Base-by-base conservation (phyloP, 2,329 filamentous ascomycete genomes). In the Talaromyces marneffei region DNA sequence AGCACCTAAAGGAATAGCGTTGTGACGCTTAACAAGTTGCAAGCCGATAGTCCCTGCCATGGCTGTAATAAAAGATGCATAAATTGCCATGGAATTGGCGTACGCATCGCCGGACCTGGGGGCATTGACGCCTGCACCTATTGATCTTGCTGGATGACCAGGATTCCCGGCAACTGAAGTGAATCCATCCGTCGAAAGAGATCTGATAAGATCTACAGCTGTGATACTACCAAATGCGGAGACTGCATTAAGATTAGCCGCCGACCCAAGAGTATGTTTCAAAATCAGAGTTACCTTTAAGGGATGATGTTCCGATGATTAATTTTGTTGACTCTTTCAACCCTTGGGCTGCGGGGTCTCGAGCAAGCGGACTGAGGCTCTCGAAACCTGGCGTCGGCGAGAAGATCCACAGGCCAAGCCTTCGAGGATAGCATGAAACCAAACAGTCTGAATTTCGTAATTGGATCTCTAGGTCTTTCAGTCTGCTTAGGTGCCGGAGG, bases 361-460 rank as follows among this genome's bases (percentile, higher is more conserved):
- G 61, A 56, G 68, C 70, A 37, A 75, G 63, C 39, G 71, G 62
- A 25, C 59, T 59, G 44, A 78, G 64, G 23, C 68, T 70, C 59
- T 75, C 71, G 62, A 78, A 78, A 29, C 71, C 68, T 16, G 71
- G 71, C 40, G 72, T 74, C 9, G 72, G 63, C 23, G 75, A 78
- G 59, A 78, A 78, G 2, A 77, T 67, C 72, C 75, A 76, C 33
- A 78, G 63, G 20, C 75, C 74, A 23, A 75, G 67, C 5, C 72
- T 72, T 53, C 74, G 70, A 40, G 75, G 71, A 55, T 70, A 68
- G 44, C 72, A 73, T 46, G 75, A 72, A 7, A 74, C 75, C 48
- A 77, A 66, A 53, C 75, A 77, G 44, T 72, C 71, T 25, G 71
- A 61, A 53, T 68, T 72, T 57, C 76, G 68, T 48, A 78, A 60